A percentile compares a stretch with the other conserved stretches of the same genome.
These are phyloP conservation scores for Penicillium pancosmium DNA, from an alignment of 495 filamentous ascomycete species.

Conservation along the genomic window DNA sequence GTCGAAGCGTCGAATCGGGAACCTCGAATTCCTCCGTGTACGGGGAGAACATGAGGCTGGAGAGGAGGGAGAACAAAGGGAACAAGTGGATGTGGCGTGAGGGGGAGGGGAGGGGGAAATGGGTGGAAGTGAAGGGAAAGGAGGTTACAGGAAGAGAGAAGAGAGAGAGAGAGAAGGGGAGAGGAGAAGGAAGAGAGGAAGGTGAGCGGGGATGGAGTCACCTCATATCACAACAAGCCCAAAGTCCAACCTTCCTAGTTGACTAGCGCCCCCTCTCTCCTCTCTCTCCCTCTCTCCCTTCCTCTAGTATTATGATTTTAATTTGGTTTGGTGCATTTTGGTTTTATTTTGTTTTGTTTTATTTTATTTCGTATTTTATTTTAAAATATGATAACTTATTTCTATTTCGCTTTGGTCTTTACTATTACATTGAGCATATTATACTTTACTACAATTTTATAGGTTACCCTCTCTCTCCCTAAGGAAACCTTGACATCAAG, in stretches of 20 bases:
- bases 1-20: conserved; percentile 36
- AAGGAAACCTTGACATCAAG: too few relatives aligned
- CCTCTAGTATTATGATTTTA: not conserved
- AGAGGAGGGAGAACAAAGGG: conserved; percentile 13
- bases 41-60: conserved; percentile 38
- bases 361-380: too few relatives aligned
- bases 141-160: conserved; percentile 19
- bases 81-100: conserved; percentile 8
- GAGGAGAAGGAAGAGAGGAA: conserved; percentile 12
- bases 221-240: conserved; percentile 30
- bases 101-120: conserved; percentile 7
- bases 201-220: conserved; percentile 36
- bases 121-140: conserved; percentile 19
- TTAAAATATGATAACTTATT: too few relatives aligned
- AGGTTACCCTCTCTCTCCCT: too few relatives aligned
- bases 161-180: conserved; percentile 21
- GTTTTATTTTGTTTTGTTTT: not conserved
- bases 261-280: not conserved
- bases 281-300: too few relatives aligned
- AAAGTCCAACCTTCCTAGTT: conserved; percentile 1
- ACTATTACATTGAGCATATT: too few relatives aligned
- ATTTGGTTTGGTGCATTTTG: not conserved
- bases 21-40: conserved; percentile 40
- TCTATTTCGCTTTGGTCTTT: too few relatives aligned
- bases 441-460: too few relatives aligned